Evolutionary conservation across 2,329 filamentous ascomycete genomes (phyloP).

Genomic region (Paraphaeosphaeria minitans): DNA sequence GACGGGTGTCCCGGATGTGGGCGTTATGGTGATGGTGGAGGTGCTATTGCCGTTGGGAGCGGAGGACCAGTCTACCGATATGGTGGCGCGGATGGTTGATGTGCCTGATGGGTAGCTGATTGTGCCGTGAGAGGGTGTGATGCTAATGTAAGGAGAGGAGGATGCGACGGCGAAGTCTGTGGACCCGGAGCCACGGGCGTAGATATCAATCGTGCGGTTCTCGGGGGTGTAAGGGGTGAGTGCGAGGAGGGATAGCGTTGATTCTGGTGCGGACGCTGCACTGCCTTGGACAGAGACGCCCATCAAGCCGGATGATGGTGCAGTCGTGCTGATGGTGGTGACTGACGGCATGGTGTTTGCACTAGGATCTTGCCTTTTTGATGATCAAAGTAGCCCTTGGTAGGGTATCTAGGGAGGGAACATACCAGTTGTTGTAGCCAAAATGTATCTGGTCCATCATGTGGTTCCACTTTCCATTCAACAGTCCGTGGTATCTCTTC

Average conservation of each 20-base stretch:
- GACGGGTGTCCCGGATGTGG: constrained; percentile 21
- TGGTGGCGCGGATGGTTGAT: constrained; percentile 27
- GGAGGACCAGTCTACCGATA: constrained; percentile 31
- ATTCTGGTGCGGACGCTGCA: constrained; percentile 68
- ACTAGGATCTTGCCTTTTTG: constrained; percentile 72
- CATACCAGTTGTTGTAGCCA: constrained; percentile 34
- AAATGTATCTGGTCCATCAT: constrained; percentile 40
- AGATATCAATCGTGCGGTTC: constrained; percentile 36
- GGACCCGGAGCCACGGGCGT: constrained; percentile 27
- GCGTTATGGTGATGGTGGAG: constrained; percentile 25
- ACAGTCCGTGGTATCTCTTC: constrained; percentile 27
- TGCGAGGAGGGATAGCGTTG: constrained; percentile 38
- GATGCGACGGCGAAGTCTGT: constrained; percentile 27
- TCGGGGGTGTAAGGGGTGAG: constrained; percentile 35
- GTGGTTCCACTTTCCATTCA: constrained; percentile 38
- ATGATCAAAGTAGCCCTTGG: constrained; percentile 21
- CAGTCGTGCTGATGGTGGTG: constrained; percentile 61
- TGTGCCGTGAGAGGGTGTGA: constrained; percentile 27
- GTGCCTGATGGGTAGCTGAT: constrained; percentile 30
- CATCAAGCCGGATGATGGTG: constrained; percentile 25
- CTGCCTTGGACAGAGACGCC: constrained; percentile 65
- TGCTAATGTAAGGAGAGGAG: constrained; percentile 22
- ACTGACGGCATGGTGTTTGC: constrained; percentile 66
- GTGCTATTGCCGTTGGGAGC: constrained; percentile 23
- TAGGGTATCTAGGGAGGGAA: constrained; percentile 32